Evolutionary conservation across 2,329 filamentous ascomycete genomes (phyloP), one percentile per base, ranked within the genome.

Genomic region (Alternaria brassicicola): DNA sequence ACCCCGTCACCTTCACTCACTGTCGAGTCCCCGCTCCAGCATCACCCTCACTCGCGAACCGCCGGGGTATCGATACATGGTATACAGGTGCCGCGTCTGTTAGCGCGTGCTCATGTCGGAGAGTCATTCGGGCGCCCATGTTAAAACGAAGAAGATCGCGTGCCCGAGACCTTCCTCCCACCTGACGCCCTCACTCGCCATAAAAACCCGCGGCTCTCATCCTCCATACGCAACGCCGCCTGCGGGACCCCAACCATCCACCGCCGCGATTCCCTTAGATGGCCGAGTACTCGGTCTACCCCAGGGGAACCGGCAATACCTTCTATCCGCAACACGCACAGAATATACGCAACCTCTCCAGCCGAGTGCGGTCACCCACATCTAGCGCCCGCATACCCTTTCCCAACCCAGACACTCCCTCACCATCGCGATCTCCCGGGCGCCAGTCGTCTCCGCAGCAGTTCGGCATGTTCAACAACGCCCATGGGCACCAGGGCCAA

Each of bases 391-490:
- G 78, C 66, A 79, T 81, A 64, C 80, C 76, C 59, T 80, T 80
- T 64, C 75, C 72, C 68, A 62, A 72, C 62, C 77, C 76, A 67
- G 81, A 85, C 67, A 85, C 84, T 1, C 84, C 84, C 51, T 87
- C 85, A 13, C 85, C 85, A 59, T 83, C 84, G 61, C 82, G 84
- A 69, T 86, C 84, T 43, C 84, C 85, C 42, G 84, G 83, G 56
- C 78, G 80, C 28, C 78, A 82, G 68, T 67, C 81, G 68, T 68
- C 81, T 64, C 80, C 81, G 15, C 79, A 81, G 58, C 78, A 80
- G 66, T 78, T 75, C 79, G 83, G 84, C 76, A 93, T 93, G 90
- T 93, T 89, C 83, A 87, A 86, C 73, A 88, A 91, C 78, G 84
- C 83, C 74, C 71, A 72, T 52, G 68, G 63, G 56, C 88, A 90